phyloP scores from a whole-genome alignment of 352 stramenopile genomes.

The Pythium grandisporangium region DNA sequence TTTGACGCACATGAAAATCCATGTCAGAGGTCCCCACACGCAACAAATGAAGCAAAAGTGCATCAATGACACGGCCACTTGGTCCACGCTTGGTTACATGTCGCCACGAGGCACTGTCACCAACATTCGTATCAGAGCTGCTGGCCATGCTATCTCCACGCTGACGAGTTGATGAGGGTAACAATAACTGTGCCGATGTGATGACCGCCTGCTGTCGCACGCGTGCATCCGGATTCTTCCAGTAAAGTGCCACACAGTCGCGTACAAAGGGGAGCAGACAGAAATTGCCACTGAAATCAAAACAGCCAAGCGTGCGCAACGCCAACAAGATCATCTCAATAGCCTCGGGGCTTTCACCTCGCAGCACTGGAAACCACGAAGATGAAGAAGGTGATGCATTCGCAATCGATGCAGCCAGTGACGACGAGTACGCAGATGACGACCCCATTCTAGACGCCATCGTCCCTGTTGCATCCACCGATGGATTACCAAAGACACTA shows the following conservation, averaged over 20 bases:
- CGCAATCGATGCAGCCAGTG: too few species aligned
- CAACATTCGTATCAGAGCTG: not conserved
- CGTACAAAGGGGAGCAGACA: constrained; percentile 94
- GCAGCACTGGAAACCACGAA: constrained; percentile 25
- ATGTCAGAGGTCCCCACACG: constrained; percentile 91
- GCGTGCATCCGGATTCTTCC: constrained; percentile 83
- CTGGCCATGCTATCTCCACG: too few species aligned
- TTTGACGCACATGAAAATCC: constrained; percentile 86
- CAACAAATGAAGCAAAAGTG: constrained; percentile 89
- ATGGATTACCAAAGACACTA: too few species aligned
- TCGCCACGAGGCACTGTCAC: constrained; percentile 23
- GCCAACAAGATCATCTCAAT: constrained; percentile 84
- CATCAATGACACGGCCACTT: constrained; percentile 88
- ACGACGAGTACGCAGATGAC: too few species aligned
- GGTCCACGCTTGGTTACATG: constrained; percentile 71
- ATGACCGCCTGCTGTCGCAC: constrained; percentile 89
- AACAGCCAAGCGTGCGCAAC: constrained; percentile 90
- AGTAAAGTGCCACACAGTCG: constrained; percentile 90
- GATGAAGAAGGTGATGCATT: too few species aligned
- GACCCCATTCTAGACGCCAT: too few species aligned
- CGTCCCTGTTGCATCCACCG: too few species aligned
- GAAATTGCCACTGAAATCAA: constrained; percentile 89
- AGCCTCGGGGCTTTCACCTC: constrained; percentile 69
- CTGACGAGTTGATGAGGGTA: constrained; percentile 23
- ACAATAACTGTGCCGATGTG: constrained; percentile 69